Evolutionary conservation across 208 protist genomes (phyloP), one percentile per base, ranked within the genome.

Genomic region (Acanthamoeba rhysodes): DNA sequence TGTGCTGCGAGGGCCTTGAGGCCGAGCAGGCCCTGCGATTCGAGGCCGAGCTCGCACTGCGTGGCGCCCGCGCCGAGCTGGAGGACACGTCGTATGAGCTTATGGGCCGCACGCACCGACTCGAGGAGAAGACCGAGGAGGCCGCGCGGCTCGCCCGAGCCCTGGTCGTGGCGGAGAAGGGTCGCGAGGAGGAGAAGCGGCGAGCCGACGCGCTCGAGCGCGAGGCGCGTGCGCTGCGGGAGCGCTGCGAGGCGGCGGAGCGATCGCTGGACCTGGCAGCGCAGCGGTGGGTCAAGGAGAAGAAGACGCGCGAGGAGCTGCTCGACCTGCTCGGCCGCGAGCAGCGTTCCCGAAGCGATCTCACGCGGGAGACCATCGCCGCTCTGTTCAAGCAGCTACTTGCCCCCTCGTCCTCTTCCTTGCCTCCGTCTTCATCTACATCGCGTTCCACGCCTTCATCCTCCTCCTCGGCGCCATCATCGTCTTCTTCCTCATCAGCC

Each of bases 21-120:
- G 66, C 66, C 66, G 76, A 85, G 76, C 45, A 85, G 76, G 48
- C 37, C 14, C 16, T 85, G 76, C 37, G 48, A 16, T 59, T 59
- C 7, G 76, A 85, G 76, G 48, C 37, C 24, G 76, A 85, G 76
- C 29, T 85, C 76, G 45, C 48, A 3, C 22, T 48, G 10, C 66
- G 66, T n/a, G 29, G 24, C 12, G 48, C 34, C 24, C 76, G 76
- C 48, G 41, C 76, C 76, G 48, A 57, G 41, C 41, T 85, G 76
- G 76, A 85, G 76, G 76, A 85, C 20, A 34, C 76, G 14, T 85
- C 45, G 14, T 85, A 85, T 41, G 76, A 85, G 76, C 76, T 85
- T 3, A 85, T 57, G 45, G 41, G n/a, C 22, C 37, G 48, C 45
- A 53, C 76, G 16, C 76, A 85, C 45, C 37, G 48, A 4, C 76